Base-by-base conservation (phyloP, 148 eudicot species). In the Diospyros lotus region DNA sequence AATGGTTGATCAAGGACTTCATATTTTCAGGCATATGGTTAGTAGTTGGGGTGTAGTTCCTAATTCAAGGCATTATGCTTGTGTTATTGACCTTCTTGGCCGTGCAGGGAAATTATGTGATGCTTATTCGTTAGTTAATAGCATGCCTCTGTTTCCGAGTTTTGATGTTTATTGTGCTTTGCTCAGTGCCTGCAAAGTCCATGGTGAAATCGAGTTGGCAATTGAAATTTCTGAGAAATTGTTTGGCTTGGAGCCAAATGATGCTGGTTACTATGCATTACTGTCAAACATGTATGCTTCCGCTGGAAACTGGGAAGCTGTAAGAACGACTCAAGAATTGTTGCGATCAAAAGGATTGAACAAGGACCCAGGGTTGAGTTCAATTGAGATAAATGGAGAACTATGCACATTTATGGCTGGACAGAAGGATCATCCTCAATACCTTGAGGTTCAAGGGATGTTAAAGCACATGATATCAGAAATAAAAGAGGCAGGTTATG, bases 31-130 rank as follows among this genome's bases (percentile, higher is more conserved):
- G 74, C 71, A 76, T 13, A 82, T 86, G 87, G 68, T 70, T 51
- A 53, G 64, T 42, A 69, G 14, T 77, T 81, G 84, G 88, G 82
- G 75, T 50, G 50, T 86, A 54, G 44, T 69, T 77, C 89, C 85
- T 55, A 82, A 53, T 72, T 61, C 18, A 52, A 85, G 83, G 74
- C 92, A 89, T 76, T 89, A 84, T 81, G 84, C 88, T 40, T 86
- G 90, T 76, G 54, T 86, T 42, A 75, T 86, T 15, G 92, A 89
- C 75, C 79, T 86, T 64, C 87, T 89, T 73, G 83, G 88, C 50
- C 90, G 92, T 56, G 81, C 85, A 38, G 88, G 92, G 42, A 72
- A 68, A 73, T 51, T 89, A 7, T 76, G 78, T 44, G 89, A 89
- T n/a, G 90, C 93, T 4, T 67, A 71, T 58, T 68, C 74, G 1